Evolutionary conservation across 441 rosid genomes (phyloP).

Genomic region (Raphanus hybrid): DNA sequence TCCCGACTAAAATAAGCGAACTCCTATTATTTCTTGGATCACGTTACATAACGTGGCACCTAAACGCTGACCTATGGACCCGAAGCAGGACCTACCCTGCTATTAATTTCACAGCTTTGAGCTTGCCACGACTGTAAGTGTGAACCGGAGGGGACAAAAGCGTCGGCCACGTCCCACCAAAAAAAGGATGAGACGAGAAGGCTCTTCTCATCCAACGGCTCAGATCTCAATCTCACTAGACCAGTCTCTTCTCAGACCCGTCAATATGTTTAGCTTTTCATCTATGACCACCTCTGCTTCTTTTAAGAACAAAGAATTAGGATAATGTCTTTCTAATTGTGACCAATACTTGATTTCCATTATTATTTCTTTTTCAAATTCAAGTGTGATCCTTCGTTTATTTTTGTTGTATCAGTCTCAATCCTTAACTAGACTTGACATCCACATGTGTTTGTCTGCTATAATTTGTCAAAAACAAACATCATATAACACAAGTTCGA

Average conservation of each 20-base stretch:
- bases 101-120: constrained; percentile 18
- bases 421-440: constrained; percentile 33
- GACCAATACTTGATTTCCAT: constrained; percentile 34
- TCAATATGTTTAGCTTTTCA: constrained; percentile 30
- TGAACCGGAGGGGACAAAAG: constrained; percentile 30
- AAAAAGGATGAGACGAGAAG: constrained; percentile 26
- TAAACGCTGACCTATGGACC: constrained; percentile 13
- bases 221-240: constrained; percentile 4
- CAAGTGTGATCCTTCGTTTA: constrained; percentile 2
- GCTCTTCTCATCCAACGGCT: constrained; percentile 35
- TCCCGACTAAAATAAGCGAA: not conserved
- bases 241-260: constrained; percentile 35
- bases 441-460: constrained; percentile 28
- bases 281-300: constrained; percentile 27
- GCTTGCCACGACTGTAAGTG: constrained; percentile 23
- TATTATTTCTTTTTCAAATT: constrained; percentile 26
- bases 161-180: constrained; percentile 35
- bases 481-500: not conserved
- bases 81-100: not conserved
- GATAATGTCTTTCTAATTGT: constrained; percentile 30
- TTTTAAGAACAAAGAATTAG: constrained; percentile 3
- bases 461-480: not conserved
- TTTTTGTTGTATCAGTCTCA: constrained; percentile 32
- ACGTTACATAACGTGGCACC: constrained; percentile 38
- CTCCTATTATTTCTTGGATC: constrained; percentile 33